Conservation (phyloP, 2,329 filamentous ascomycete species). For the Ciborinia camelliae region DNA sequence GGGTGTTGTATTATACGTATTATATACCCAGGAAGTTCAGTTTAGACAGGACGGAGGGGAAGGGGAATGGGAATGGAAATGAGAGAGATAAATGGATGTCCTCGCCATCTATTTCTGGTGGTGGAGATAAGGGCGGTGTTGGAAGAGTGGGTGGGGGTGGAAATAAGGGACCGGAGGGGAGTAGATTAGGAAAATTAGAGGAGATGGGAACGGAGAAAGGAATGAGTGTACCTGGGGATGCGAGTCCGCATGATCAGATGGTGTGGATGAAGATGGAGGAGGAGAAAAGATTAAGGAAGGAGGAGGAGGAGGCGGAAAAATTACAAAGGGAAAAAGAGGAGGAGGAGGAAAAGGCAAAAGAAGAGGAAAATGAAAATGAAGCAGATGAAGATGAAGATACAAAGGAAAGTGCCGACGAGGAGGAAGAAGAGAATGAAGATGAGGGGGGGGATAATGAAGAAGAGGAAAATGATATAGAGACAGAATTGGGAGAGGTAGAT, state of each 20-base stretch:
- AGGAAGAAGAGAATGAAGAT: too few species aligned
- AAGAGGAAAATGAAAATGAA: not conserved
- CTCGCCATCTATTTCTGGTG: not conserved
- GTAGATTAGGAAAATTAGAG: not conserved
- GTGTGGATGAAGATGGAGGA: not conserved
- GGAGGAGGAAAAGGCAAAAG: not conserved
- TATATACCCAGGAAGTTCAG: not conserved
- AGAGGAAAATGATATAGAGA: not conserved
- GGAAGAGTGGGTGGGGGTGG: not conserved
- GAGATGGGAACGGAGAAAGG: not conserved
- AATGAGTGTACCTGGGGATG: not conserved
- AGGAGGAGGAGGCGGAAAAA: not conserved
- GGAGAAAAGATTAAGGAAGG: not conserved
- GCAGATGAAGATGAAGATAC: not conserved
- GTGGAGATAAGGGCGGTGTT: not conserved
- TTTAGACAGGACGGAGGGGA: not conserved
- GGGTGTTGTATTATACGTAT: constrained; percentile 1
- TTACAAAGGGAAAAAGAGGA: not conserved
- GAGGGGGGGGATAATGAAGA: not conserved
- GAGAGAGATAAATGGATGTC: not conserved
- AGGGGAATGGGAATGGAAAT: too few species aligned
- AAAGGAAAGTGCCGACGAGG: not conserved
- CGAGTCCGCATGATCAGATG: not conserved
- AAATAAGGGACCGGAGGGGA: too few species aligned
- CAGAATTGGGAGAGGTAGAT: not conserved